Base-by-base conservation (phyloP, 2,329 filamentous ascomycete species). In the Lachnellula occidentalis region DNA sequence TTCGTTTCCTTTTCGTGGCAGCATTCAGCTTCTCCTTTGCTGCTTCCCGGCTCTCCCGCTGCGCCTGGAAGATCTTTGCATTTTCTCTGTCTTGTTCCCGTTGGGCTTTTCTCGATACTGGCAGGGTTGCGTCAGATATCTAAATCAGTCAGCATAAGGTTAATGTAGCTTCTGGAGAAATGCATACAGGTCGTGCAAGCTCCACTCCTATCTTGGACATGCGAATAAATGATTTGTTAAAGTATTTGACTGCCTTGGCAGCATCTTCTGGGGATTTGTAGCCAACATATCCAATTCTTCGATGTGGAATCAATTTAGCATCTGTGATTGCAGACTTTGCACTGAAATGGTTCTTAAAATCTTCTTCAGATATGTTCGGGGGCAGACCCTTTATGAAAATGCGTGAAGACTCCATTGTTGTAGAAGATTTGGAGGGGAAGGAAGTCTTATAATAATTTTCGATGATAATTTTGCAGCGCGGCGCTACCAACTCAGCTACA, bases 141-240 rank as follows among this genome's bases (percentile, higher is more conserved):
- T 70, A 36, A 4, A 27, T 31, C 14, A 58, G 42, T 63, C 50
- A 63, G 58, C 31, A 12, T 17, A 27, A 36, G 12, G 46, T 34
- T 34, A 41, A 17, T 4, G 31, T 11, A 48, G 21, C 17, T 42
- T 41, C 22, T 48, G 39, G 31, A 21, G 12, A 34, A 14, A 37
- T 3, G 73, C 81, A 69, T 76, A 95, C 88, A 57, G 94, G 87
- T 70, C 82, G 86, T 54, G 94, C 94, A 67, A 94, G 76, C 74
- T 96, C 92, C 58, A 96, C 94, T 31, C 80, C 81, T 66, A 99
- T 91, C 76, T 87, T 95, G 55, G 92, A 96, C 88, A 96, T 94
- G 65, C 91, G 90, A 66, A 99, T 90, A 73, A 91, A 99, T 60
- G 92, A 87, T 70, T 83, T 90, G 77, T 99, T 92, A 78, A 96